A percentile compares a stretch with the other conserved stretches of the same genome.
These are phyloP conservation scores for Spergularia marina DNA, from an alignment of 148 eudicot species.

Conservation along the genomic window DNA sequence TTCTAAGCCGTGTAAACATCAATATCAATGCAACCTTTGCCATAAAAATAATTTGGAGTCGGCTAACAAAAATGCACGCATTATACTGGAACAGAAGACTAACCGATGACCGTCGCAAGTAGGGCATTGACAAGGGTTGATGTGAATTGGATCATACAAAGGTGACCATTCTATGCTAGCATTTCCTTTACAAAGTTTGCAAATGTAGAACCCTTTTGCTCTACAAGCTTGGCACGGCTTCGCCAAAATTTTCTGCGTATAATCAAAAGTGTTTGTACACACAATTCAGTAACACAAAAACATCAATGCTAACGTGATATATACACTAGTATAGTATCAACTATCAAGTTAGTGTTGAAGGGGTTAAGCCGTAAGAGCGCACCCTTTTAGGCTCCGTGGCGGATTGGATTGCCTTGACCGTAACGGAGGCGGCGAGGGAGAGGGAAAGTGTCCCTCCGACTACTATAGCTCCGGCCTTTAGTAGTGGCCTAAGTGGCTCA, in stretches of 20 bases:
- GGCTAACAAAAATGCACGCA: neutral
- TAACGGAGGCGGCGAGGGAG: constrained; percentile 33
- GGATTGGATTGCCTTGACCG: constrained; percentile 31
- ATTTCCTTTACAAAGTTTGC: constrained; percentile 69
- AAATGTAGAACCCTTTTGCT: constrained; percentile 55
- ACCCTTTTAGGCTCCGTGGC: constrained; percentile 36
- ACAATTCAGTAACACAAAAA: neutral
- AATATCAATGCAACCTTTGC: no score
- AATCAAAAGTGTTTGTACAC: neutral
- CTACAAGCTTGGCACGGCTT: constrained; percentile 48
- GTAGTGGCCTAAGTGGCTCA: constrained; percentile 27
- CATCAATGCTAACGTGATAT: neutral
- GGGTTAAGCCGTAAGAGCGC: neutral
- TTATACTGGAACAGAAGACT: constrained; percentile 4
- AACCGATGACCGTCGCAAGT: constrained; percentile 48
- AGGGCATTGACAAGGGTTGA: constrained; percentile 46
- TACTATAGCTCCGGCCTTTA: constrained; percentile 29
- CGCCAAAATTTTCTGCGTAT: constrained; percentile 37
- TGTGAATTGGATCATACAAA: constrained; percentile 61
- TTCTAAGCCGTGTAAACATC: no score
- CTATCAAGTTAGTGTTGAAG: no score
- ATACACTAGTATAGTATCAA: no score
- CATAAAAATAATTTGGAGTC: no score
- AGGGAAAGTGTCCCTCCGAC: constrained; percentile 37
- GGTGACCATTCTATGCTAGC: constrained; percentile 74